Conservation (phyloP, 108 stramenopile genomes). For the Cyclotella sp. region DNA sequence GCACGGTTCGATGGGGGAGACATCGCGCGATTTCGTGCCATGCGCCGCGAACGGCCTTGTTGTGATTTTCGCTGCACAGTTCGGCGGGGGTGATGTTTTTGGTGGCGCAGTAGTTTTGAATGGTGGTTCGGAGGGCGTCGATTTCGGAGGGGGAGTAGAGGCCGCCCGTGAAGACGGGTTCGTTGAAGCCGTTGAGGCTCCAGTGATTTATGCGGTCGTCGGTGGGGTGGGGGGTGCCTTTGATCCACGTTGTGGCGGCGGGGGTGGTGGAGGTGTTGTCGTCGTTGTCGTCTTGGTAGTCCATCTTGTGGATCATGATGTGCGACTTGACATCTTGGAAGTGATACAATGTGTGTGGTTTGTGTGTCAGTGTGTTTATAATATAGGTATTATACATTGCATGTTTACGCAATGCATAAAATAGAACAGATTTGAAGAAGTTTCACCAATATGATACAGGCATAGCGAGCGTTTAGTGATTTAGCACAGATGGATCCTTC, state of each 20-base stretch:
- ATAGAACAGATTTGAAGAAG: too few relatives aligned
- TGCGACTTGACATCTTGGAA: too few relatives aligned
- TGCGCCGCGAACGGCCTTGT: conserved; percentile 77
- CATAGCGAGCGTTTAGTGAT: too few relatives aligned
- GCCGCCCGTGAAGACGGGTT: conserved; percentile 60
- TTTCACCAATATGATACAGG: too few relatives aligned
- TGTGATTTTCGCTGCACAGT: conserved; percentile 60
- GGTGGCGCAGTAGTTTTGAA: conserved; percentile 71
- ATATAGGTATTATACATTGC: too few relatives aligned
- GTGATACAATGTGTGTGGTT: too few relatives aligned
- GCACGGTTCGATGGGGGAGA: conserved; percentile 79
- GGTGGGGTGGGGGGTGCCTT: conserved; percentile 27
- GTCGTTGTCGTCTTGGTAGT: background rate
- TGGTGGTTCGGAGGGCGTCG: conserved; percentile 52
- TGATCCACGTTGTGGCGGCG: conserved; percentile 6
- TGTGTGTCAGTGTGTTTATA: too few relatives aligned
- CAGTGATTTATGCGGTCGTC: conserved; percentile 54
- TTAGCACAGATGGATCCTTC: too few relatives aligned
- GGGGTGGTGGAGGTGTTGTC: background rate
- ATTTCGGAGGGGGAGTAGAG: conserved; percentile 71
- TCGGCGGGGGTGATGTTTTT: conserved; percentile 62
- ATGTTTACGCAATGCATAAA: too few relatives aligned
- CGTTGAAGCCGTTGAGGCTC: conserved; percentile 68
- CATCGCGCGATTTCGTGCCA: conserved; percentile 85
- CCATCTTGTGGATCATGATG: too few relatives aligned